Conservation (phyloP, 192 early-diverging fungal species). For the Chytriomyces confervae region DNA sequence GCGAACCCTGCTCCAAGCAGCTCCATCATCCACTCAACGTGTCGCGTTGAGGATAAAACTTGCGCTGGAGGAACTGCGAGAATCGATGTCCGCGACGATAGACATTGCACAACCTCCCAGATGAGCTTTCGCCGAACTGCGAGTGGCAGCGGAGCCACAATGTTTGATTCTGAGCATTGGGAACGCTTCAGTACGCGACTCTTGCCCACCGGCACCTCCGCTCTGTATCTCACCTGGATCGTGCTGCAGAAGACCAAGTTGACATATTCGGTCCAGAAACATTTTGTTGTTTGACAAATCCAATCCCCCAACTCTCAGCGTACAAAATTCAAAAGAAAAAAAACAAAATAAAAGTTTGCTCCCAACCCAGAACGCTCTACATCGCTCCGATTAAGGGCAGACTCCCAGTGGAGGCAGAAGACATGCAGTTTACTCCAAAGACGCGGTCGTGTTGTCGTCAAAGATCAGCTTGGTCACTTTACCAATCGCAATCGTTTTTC, state of each 20-base stretch:
- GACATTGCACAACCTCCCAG: conserved; percentile 67
- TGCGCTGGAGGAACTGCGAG: conserved; percentile 56
- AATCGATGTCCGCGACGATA: conserved; percentile 47
- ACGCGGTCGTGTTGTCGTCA: conserved; percentile 23
- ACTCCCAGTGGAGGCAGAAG: too few species aligned
- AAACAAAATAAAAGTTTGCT: not conserved
- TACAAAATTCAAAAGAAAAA: not conserved
- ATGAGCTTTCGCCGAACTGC: conserved; percentile 68
- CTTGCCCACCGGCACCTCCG: not conserved
- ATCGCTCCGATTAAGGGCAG: too few species aligned
- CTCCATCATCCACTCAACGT: conserved; percentile 86
- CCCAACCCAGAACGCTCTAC: not conserved
- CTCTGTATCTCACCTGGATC: conserved; percentile 61
- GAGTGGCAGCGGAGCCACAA: conserved; percentile 72
- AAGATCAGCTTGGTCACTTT: conserved; percentile 83
- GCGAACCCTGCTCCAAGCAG: conserved; percentile 82
- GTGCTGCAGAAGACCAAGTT: conserved; percentile 72
- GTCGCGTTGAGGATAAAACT: conserved; percentile 72
- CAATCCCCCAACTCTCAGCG: too few species aligned
- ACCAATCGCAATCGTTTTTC: conserved; percentile 93
- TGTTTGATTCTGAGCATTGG: conserved; percentile 66
- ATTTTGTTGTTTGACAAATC: too few species aligned
- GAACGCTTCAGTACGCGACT: not conserved
- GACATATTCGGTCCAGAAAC: too few species aligned
- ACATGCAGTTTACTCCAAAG: too few species aligned